These are phyloP conservation scores for Ceratobasidium sp. DNA, from an alignment of 1,284 basidiomycete species.

Conservation along the genomic window DNA sequence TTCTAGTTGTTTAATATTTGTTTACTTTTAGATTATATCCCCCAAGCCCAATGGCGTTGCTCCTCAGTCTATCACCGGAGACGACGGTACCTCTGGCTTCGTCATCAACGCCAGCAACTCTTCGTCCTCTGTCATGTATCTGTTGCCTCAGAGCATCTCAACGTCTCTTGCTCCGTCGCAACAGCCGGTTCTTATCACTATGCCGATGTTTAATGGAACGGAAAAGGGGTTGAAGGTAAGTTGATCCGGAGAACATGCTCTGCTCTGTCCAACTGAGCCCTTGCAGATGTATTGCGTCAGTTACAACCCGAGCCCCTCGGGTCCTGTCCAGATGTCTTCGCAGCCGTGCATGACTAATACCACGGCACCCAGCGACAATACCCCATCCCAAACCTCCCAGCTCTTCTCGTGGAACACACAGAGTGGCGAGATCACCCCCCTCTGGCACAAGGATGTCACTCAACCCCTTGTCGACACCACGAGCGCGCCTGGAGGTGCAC, in stretches of 20 bases:
- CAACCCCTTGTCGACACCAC: constrained; percentile 22
- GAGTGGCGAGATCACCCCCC: constrained; percentile 25
- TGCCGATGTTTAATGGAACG: constrained; percentile 22
- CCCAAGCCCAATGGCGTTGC: constrained; percentile 4
- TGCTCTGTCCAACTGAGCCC: not conserved
- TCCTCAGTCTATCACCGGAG: constrained; percentile 5
- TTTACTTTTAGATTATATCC: constrained; percentile 21
- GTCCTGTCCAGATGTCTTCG: constrained; percentile 18
- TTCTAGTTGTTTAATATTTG: not conserved
- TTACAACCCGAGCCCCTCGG: constrained; percentile 16
- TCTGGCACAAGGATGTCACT: constrained; percentile 13
- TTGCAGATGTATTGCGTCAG: constrained; percentile 35
- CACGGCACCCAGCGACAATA: not conserved
- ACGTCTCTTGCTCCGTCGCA: constrained; percentile 25
- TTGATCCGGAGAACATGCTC: not conserved
- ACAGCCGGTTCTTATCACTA: constrained; percentile 24
- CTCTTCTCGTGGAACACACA: constrained; percentile 36
- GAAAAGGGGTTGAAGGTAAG: constrained; percentile 25
- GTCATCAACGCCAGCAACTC: constrained; percentile 30
- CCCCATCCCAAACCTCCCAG: not conserved
- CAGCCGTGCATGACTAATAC: constrained; percentile 20
- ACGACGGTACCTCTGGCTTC: not conserved
- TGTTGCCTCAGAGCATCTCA: constrained; percentile 11
- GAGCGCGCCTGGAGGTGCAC: constrained; percentile 18
- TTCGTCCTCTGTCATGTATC: constrained; percentile 33